A percentile compares a stretch with the other conserved stretches of the same genome.
Conservation (phyloP, 768 basidiomycete species). For the Hirschioporus abietinus region DNA sequence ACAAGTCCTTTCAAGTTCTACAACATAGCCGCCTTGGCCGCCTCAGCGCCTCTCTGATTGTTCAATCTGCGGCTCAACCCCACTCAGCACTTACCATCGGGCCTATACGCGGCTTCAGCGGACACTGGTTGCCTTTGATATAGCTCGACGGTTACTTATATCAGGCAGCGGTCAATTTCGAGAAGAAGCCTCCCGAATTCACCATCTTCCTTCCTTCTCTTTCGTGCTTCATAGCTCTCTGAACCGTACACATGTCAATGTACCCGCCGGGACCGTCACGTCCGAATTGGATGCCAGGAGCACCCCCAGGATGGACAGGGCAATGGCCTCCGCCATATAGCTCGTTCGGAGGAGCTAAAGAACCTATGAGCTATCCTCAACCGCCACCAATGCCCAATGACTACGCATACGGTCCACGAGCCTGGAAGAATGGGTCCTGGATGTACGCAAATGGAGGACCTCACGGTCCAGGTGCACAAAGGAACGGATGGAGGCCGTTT, state of each 20-base stretch:
- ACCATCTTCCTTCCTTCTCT: not conserved
- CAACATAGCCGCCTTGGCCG: not conserved
- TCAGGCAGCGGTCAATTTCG: not conserved
- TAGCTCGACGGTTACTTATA: not conserved
- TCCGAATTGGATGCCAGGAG: not conserved
- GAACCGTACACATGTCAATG: not conserved
- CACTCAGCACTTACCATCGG: not conserved
- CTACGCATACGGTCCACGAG: conserved; percentile 22
- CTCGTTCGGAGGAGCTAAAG: conserved; percentile 14
- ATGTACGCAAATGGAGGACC: conserved; percentile 21
- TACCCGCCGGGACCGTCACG: not conserved
- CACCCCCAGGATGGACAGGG: conserved; percentile 28
- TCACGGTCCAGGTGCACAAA: not conserved
- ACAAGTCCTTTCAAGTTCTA: not conserved
- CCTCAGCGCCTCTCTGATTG: not conserved
- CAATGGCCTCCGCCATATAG: conserved; percentile 29
- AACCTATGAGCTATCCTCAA: conserved; percentile 32
- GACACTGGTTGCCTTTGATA: not conserved
- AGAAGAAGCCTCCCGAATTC: not conserved
- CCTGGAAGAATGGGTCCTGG: conserved; percentile 39
- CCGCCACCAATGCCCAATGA: conserved; percentile 56
- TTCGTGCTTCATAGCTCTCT: not conserved
- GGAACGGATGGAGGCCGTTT: conserved; percentile 25
- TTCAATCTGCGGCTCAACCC: not conserved
- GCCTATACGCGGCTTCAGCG: not conserved